Conservation (phyloP, 306 rosid species). For the Quercus glauca region DNA sequence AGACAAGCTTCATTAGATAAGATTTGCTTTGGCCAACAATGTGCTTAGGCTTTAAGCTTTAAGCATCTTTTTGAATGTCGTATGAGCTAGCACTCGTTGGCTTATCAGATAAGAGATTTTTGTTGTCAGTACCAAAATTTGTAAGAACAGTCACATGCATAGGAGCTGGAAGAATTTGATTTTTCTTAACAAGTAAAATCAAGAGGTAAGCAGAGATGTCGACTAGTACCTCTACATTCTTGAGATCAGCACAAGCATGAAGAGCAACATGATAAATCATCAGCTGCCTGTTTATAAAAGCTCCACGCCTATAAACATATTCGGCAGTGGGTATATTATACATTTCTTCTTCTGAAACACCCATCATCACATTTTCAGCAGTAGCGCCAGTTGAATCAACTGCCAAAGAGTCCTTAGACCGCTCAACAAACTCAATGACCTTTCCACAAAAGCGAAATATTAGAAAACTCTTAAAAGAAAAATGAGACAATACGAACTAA, state of each 20-base stretch:
- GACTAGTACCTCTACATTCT: constrained; percentile 64
- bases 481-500: constrained; percentile 11
- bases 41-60: too few relatives aligned
- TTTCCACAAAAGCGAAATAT: constrained; percentile 38
- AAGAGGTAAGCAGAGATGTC: constrained; percentile 4
- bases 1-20: too few relatives aligned
- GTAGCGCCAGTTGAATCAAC: constrained; percentile 60
- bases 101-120: neutral
- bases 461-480: constrained; percentile 8
- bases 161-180: too few relatives aligned
- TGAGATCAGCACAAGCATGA: constrained; percentile 78
- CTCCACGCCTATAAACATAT: constrained; percentile 55
- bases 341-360: constrained; percentile 80
- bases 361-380: constrained; percentile 88
- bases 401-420: constrained; percentile 71
- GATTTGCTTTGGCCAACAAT: too few relatives aligned
- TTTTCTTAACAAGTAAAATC: neutral
- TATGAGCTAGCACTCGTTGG: too few relatives aligned
- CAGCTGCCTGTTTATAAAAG: constrained; percentile 46
- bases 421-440: constrained; percentile 90
- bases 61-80: too few relatives aligned
- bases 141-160: neutral
- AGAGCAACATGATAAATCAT: constrained; percentile 77
- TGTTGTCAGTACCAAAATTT: neutral
- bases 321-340: constrained; percentile 93